Conservation (phyloP, 768 basidiomycete species). For the Termitomyces titanicus region DNA sequence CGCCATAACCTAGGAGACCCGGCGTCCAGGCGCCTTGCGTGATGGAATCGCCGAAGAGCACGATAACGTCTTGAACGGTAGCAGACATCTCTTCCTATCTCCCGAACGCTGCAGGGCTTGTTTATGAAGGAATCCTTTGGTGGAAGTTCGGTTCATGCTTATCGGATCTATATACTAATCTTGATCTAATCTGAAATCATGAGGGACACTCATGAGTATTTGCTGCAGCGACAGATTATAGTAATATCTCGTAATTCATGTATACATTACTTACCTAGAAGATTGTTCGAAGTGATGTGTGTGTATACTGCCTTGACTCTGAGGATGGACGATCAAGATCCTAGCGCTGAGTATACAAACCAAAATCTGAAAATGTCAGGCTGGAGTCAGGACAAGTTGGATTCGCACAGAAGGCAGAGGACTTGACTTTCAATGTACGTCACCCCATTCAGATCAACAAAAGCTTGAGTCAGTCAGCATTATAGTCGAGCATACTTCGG, state of each 20-base stretch:
- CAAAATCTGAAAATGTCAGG: too few species aligned
- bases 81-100: slow-evolving; percentile 43
- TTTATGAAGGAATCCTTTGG: neutral
- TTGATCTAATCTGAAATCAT: neutral
- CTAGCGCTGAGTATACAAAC: neutral
- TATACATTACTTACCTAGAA: neutral
- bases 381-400: too few species aligned
- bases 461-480: too few species aligned
- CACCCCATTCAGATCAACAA: neutral
- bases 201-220: too few species aligned
- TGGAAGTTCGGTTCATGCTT: too few species aligned
- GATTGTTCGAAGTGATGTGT: neutral
- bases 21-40: slow-evolving; percentile 65
- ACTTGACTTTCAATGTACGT: neutral
- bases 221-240: neutral
- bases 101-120: neutral
- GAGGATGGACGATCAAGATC: neutral
- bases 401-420: neutral
- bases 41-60: slow-evolving; percentile 82
- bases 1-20: slow-evolving; percentile 55
- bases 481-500: too few species aligned
- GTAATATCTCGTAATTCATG: neutral
- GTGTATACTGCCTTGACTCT: too few species aligned
- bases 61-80: slow-evolving; percentile 56
- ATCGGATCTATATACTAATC: neutral